Evolutionary conservation across 1,139 yeast genomes (phyloP), one percentile per base, ranked within the genome.

Genomic region (Saccharomyces hybrid): DNA sequence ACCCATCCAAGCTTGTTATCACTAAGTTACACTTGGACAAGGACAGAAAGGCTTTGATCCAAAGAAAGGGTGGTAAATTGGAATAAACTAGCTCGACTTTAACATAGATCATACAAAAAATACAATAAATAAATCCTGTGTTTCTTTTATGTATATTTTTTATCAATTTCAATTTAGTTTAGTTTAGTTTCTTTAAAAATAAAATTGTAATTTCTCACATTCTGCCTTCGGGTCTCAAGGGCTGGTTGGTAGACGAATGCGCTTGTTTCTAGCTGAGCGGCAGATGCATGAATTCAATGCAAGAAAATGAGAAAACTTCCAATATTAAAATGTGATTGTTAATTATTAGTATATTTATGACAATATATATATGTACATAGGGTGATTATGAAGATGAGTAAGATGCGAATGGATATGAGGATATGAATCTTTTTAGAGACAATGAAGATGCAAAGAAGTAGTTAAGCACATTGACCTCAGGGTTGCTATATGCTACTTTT

Each of bases 1-100:
- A 90, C 83, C 96, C 99, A 77, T 91, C 98, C 66, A 95, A 95
- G 84, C 96, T 95, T 75, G 98, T 93, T 79, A 88, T 95, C 79
- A 93, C 98, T 82, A 89, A 90, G 82, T 84, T 95, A 78, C 88
- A 89, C 84, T 86, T 93, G 78, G 97, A 93, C 86, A 88, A 88
- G 81, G 97, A 93, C 86, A 88, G 99, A 86, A 90, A 91, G 85
- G 95, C 88, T 77, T 86, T 93, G 81, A 89, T 93, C 75, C 84
- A 83, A 74, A 86, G 93, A 83, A 88, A 87, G 83, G 95, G 95
- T 75, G 95, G 95, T 77, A 82, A 82, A 73, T 78, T 78, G 73
- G 86, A 83, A 78, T 82, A 82, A 77, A 70, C 64, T 58, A 27
- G 11, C 46, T 47, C 32, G 13, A 34, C 25, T 50, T 27, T 14